These are phyloP conservation scores for Talaromyces sp. DNA, from an alignment of 2,329 filamentous ascomycete genomes.

Conservation along the genomic window DNA sequence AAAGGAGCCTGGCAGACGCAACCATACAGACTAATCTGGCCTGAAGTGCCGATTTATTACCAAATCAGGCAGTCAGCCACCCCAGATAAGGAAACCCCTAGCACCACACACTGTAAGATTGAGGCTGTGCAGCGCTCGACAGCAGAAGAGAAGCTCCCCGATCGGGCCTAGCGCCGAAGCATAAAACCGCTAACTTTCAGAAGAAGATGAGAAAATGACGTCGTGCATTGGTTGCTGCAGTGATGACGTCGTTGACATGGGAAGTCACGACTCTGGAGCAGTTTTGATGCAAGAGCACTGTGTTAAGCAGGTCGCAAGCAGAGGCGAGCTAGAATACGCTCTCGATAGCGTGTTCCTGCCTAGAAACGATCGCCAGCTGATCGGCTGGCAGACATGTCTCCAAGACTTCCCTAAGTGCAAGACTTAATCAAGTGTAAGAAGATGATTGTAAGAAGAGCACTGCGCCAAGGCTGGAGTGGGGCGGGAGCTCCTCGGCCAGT, in stretches of 20 bases:
- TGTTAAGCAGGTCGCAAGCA: too few relatives aligned
- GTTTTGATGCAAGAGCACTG: not conserved
- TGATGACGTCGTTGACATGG: not conserved
- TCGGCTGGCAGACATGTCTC: not conserved
- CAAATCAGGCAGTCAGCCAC: not conserved
- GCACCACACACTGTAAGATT: not conserved
- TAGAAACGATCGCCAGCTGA: not conserved
- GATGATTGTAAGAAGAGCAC: not conserved
- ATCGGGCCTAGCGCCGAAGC: not conserved
- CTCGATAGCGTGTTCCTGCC: not conserved
- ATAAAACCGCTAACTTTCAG: not conserved
- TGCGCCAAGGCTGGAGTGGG: not conserved
- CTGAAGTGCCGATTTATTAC: not conserved
- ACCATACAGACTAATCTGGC: not conserved
- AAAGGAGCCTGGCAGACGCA: not conserved
- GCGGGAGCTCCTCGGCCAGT: not conserved
- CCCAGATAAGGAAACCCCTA: not conserved
- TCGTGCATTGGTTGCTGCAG: constrained; percentile 1
- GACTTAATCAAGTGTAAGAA: too few relatives aligned
- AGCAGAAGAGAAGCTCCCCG: not conserved
- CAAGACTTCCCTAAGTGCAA: too few relatives aligned
- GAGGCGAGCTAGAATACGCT: too few relatives aligned
- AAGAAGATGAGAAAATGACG: not conserved
- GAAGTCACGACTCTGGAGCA: not conserved
- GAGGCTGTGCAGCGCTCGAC: not conserved